These are phyloP conservation scores for Leccinellum albellum DNA, from an alignment of 768 basidiomycete species.

Conservation along the genomic window DNA sequence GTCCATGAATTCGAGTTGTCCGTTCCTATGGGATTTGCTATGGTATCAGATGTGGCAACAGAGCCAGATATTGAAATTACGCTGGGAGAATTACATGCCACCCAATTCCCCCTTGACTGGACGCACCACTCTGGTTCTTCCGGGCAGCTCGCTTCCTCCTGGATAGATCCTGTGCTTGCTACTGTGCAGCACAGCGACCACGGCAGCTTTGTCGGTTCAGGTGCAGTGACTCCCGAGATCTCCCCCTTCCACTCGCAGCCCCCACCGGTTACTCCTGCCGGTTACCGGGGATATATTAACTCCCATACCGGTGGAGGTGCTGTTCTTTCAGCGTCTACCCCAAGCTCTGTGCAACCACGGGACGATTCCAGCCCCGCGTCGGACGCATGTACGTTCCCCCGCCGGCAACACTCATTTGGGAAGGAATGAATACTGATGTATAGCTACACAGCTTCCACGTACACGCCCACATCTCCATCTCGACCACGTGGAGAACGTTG, in stretches of 20 bases:
- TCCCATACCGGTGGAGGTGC: not conserved
- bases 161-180: constrained; percentile 3
- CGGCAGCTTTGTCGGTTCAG: not conserved
- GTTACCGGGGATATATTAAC: not conserved
- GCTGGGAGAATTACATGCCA: not conserved
- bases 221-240: not conserved
- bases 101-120: not conserved
- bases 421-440: constrained; percentile 1
- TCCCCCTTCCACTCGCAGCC: not conserved
- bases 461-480: not conserved
- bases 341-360: not conserved
- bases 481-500: constrained; percentile 9
- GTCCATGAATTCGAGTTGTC: not conserved
- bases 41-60: not conserved
- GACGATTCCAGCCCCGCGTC: not conserved
- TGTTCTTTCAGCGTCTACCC: not conserved
- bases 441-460: constrained; percentile 4
- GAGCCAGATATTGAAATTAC: constrained; percentile 1
- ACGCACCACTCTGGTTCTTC: not conserved
- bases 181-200: not conserved
- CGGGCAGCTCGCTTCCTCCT: constrained; percentile 2
- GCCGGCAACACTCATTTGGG: not conserved
- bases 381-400: constrained; percentile 9
- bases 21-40: not conserved
- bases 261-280: not conserved